These are phyloP conservation scores for Wallacemonas collosoma DNA, from an alignment of 208 protist genomes.

Conservation along the genomic window DNA sequence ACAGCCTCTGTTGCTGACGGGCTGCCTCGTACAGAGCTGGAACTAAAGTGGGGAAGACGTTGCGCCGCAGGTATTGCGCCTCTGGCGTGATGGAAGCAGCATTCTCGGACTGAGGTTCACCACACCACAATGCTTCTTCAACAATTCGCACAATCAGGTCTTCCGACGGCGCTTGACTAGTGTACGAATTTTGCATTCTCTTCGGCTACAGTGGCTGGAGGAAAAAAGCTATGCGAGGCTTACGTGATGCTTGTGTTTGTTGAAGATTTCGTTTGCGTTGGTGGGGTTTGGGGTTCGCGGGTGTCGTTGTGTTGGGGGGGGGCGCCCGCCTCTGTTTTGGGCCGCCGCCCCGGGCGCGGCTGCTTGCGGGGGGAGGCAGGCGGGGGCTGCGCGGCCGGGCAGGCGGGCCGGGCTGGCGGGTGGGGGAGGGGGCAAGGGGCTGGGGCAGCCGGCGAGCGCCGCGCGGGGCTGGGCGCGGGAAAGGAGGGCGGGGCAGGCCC, in stretches of 20 bases:
- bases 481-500: no score
- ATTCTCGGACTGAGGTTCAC: slow-evolving; percentile 26
- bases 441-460: no score
- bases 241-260: not conserved
- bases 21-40: slow-evolving; percentile 60
- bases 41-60: slow-evolving; percentile 77
- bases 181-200: slow-evolving; percentile 27
- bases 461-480: no score
- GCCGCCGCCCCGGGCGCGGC: no score
- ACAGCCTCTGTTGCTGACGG: slow-evolving; percentile 35
- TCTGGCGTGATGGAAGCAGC: slow-evolving; percentile 23
- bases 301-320: no score
- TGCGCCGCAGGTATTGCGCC: slow-evolving; percentile 59
- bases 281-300: no score
- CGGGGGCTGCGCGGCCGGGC: no score
- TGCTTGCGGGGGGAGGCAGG: no score
- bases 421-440: no score
- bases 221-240: no score
- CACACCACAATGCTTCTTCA: slow-evolving; percentile 73
- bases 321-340: no score
- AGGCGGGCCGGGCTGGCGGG: no score
- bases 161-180: slow-evolving; percentile 21
- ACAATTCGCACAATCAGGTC: slow-evolving; percentile 65
- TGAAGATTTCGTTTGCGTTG: not conserved
- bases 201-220: not conserved